These are phyloP conservation scores for Pycnococcus provasolii DNA, from an alignment of 139 green algal species.

Conservation along the genomic window DNA sequence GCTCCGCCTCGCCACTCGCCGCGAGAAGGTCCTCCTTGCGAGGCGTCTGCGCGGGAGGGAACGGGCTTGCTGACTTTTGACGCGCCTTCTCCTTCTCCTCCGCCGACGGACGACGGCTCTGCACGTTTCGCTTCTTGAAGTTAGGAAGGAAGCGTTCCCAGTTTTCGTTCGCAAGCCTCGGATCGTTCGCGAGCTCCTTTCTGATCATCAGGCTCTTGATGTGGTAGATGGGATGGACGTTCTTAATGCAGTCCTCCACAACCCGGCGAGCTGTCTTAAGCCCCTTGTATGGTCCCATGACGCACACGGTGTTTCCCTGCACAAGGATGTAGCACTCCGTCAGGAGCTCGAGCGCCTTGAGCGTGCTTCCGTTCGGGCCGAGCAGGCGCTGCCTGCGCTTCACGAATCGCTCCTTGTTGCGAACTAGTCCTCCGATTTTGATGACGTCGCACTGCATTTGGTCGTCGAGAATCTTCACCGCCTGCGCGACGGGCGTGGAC, in stretches of 20 bases:
- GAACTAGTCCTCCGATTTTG: constrained; percentile 88
- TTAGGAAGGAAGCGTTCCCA: constrained; percentile 98
- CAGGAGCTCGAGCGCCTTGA: constrained; percentile 97
- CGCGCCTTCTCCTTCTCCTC: constrained; percentile 59
- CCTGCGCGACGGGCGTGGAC: constrained; percentile 81
- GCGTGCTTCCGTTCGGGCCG: constrained; percentile 86
- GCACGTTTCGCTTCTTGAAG: constrained; percentile 99
- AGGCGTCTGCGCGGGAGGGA: constrained; percentile 83
- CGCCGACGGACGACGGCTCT: constrained; percentile 38
- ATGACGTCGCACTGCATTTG: constrained; percentile 95
- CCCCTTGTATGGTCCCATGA: constrained; percentile 87
- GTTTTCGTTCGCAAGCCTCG: constrained; percentile 67
- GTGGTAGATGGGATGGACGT: constrained; percentile 98
- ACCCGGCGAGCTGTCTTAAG: constrained; percentile 85
- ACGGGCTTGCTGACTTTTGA: constrained; percentile 86
- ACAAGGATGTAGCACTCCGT: constrained; percentile 94
- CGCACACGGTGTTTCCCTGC: constrained; percentile 87
- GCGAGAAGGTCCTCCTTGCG: constrained; percentile 46
- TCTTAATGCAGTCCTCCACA: constrained; percentile 96
- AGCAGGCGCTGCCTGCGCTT: constrained; percentile 91
- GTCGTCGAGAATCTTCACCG: constrained; percentile 84
- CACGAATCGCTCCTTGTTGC: constrained; percentile 88
- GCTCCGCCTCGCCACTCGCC: too few relatives aligned
- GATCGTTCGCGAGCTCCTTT: constrained; percentile 90
- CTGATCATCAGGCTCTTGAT: constrained; percentile 98